These are phyloP conservation scores for Mycena metata DNA, from an alignment of 768 basidiomycete species.

Conservation along the genomic window DNA sequence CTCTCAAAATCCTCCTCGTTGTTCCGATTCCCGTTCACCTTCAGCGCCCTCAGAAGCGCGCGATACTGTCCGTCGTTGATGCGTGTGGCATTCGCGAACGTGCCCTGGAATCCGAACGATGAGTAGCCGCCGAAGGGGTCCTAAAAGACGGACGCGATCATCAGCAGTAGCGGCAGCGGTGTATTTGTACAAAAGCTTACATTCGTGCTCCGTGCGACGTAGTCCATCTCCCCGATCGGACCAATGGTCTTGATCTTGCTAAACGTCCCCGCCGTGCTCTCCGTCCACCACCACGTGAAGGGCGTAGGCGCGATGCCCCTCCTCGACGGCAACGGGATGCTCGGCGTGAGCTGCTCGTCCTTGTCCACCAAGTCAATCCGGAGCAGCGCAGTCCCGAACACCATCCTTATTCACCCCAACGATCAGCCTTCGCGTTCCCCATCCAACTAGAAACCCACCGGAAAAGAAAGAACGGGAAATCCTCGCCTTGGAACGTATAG, in stretches of 20 bases:
- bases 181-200: neutral
- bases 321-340: constrained; percentile 23
- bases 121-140: constrained; percentile 38
- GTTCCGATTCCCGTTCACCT: constrained; percentile 32
- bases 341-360: constrained; percentile 43
- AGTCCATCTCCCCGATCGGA: constrained; percentile 28
- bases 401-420: constrained; percentile 13
- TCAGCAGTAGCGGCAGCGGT: neutral
- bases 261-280: constrained; percentile 40
- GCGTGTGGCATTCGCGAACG: constrained; percentile 35
- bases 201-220: constrained; percentile 33
- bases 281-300: constrained; percentile 20
- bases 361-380: constrained; percentile 50
- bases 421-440: constrained; percentile 35
- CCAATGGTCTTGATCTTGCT: constrained; percentile 35
- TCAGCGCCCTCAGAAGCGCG: constrained; percentile 32
- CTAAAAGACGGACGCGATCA: neutral
- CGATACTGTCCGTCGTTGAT: constrained; percentile 39
- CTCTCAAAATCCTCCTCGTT: constrained; percentile 40
- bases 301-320: constrained; percentile 14
- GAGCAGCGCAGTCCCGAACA: constrained; percentile 49
- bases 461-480: constrained; percentile 45
- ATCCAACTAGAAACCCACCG: constrained; percentile 25
- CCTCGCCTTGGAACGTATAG: constrained; percentile 50
- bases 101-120: neutral